Percentiles rank a stretch among this genome's conserved stretches.
These are phyloP conservation scores for Licmophora abbreviata DNA, from an alignment of 108 stramenopile species.

Conservation along the genomic window DNA sequence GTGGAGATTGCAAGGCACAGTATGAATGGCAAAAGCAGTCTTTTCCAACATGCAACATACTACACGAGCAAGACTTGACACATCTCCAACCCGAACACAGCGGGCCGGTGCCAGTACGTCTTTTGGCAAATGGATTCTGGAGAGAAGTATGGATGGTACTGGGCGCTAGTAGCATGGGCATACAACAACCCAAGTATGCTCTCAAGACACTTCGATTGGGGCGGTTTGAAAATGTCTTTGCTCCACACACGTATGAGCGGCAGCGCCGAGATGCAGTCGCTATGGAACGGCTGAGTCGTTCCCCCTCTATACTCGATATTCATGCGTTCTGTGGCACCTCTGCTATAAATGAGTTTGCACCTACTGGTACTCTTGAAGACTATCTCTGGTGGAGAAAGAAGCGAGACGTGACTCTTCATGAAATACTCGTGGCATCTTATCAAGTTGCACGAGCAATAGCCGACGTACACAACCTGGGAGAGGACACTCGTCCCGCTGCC, in stretches of 20 bases:
- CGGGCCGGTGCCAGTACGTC: too few relatives aligned
- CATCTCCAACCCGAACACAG: too few relatives aligned
- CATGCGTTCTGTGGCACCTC: constrained; percentile 1
- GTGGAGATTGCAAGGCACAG: too few relatives aligned
- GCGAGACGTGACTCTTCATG: not conserved
- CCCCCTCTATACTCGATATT: not conserved
- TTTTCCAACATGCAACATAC: constrained; percentile 1
- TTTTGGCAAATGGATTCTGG: not conserved
- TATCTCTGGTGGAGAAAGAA: not conserved
- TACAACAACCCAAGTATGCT: not conserved
- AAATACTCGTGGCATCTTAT: not conserved
- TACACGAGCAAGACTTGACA: not conserved
- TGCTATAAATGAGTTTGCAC: not conserved
- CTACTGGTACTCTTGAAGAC: not conserved
- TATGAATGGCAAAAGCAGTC: constrained; percentile 1
- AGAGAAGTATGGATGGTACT: not conserved
- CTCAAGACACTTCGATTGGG: not conserved
- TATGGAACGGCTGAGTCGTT: not conserved
- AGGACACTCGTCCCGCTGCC: constrained; percentile 1
- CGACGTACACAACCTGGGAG: not conserved
- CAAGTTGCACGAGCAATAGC: constrained; percentile 1
- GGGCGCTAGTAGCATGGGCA: not conserved
- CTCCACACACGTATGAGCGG: constrained; percentile 1
- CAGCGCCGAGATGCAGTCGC: constrained; percentile 5
- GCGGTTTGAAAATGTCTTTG: too few relatives aligned